Conservation (phyloP, 257 asterid genomes). For the Anisodus tanguticus region DNA sequence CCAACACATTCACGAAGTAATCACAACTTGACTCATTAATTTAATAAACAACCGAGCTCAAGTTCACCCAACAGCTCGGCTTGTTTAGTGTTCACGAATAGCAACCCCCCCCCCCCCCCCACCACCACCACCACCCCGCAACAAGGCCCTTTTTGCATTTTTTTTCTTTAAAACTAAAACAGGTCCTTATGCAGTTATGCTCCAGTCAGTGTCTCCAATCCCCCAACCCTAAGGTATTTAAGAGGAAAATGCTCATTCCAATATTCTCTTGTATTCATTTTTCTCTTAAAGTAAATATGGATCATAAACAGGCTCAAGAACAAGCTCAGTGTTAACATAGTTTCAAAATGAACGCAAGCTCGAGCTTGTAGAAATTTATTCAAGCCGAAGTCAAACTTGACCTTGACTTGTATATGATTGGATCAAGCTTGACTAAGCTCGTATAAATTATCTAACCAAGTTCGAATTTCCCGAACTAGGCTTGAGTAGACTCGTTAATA, state of each 20-base stretch:
- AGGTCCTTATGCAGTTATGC: neutral
- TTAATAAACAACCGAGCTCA: neutral
- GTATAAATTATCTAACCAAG: neutral
- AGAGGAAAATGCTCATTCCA: neutral
- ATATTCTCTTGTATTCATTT: neutral
- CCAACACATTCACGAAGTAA: neutral
- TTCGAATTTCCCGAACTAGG: neutral
- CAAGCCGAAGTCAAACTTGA: neutral
- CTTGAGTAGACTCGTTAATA: neutral
- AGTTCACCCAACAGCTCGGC: slow-evolving; percentile 5
- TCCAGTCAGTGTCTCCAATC: neutral
- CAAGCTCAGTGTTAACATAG: slow-evolving; percentile 14
- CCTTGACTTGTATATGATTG: neutral
- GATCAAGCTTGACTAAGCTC: neutral
- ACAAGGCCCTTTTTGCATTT: neutral
- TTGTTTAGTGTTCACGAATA: neutral
- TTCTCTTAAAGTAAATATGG: neutral
- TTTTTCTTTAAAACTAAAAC: neutral
- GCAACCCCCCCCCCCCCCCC: neutral
- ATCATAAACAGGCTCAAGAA: neutral
- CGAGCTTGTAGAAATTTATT: neutral
- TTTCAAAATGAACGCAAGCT: neutral
- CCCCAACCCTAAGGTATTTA: neutral
- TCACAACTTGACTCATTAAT: slow-evolving; percentile 12
- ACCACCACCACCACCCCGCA: neutral